These are phyloP conservation scores for Aspergillus fumigatiaffinis DNA, from an alignment of 2,329 filamentous ascomycete species.

Conservation along the genomic window DNA sequence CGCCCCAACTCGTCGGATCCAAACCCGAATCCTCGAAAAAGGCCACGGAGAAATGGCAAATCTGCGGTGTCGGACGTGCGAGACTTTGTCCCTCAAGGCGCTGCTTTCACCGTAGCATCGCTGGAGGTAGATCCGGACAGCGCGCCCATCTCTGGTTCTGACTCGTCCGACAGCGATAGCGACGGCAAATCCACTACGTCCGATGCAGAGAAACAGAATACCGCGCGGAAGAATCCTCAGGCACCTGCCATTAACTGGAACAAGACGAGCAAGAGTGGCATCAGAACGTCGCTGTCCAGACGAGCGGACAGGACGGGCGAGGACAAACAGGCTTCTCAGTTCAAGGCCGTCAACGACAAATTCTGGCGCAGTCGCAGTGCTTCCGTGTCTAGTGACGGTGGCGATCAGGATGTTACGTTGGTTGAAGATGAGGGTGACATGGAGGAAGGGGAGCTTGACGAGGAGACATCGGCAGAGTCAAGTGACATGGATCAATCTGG, in stretches of 20 bases:
- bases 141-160: constrained; percentile 29
- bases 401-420: constrained; percentile 5
- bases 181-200: constrained; percentile 11
- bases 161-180: constrained; percentile 13
- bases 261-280: constrained; percentile 36
- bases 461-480: constrained; percentile 12
- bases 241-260: constrained; percentile 43
- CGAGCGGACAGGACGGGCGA: constrained; percentile 17
- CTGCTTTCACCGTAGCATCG: constrained; percentile 30
- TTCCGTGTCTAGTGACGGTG: constrained; percentile 22
- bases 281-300: constrained; percentile 41
- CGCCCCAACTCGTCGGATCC: constrained; percentile 21
- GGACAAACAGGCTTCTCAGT: constrained; percentile 18
- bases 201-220: constrained; percentile 9
- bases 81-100: constrained; percentile 38
- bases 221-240: constrained; percentile 15
- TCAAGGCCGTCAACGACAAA: constrained; percentile 34
- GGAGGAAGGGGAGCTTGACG: constrained; percentile 29
- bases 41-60: constrained; percentile 24
- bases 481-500: constrained; percentile 17
- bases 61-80: constrained; percentile 21
- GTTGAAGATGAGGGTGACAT: constrained; percentile 11
- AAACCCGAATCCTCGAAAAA: constrained; percentile 22
- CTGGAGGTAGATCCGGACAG: constrained; percentile 31
- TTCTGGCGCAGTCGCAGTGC: constrained; percentile 37